phyloP scores from a whole-genome alignment of 2,329 filamentous ascomycete species.

The Aspergillus proliferans region DNA sequence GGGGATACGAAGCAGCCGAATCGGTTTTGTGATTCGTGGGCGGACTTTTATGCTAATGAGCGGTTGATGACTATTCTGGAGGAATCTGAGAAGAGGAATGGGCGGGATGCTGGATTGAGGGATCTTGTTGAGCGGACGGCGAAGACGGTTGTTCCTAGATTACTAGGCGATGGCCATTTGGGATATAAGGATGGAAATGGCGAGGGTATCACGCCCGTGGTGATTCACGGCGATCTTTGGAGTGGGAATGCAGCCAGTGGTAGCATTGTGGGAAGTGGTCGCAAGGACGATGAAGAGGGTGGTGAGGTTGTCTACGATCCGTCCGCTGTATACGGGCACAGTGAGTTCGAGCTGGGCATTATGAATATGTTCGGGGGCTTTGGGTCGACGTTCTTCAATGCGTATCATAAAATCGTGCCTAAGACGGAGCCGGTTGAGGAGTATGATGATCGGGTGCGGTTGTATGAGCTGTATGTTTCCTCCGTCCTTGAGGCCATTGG shows the following conservation, averaged over 20 bases:
- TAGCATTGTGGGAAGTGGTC: constrained; percentile 46
- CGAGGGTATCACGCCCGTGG: constrained; percentile 63
- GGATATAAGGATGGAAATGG: constrained; percentile 41
- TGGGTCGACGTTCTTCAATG: constrained; percentile 61
- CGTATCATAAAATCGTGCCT: constrained; percentile 69
- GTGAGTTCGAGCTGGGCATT: constrained; percentile 85
- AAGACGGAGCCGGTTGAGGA: constrained; percentile 75
- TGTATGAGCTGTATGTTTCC: constrained; percentile 72
- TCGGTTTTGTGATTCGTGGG: constrained; percentile 65
- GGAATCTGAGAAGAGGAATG: constrained; percentile 55
- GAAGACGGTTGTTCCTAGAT: constrained; percentile 60
- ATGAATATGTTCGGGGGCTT: constrained; percentile 98
- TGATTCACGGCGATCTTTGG: constrained; percentile 92
- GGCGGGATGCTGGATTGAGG: constrained; percentile 56
- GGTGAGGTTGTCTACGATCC: constrained; percentile 82
- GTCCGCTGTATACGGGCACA: constrained; percentile 74
- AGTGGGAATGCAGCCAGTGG: constrained; percentile 72
- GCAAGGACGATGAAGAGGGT: constrained; percentile 37
- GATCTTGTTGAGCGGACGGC: constrained; percentile 61
- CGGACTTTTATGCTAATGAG: constrained; percentile 76
- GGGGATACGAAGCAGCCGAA: constrained; percentile 81
- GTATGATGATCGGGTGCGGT: constrained; percentile 71
- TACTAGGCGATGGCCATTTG: constrained; percentile 65
- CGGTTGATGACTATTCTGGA: constrained; percentile 61
- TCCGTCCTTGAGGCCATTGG: neutral